phyloP scores from a whole-genome alignment of 345 rosid genomes.

The Euphorbia pulcherrima region DNA sequence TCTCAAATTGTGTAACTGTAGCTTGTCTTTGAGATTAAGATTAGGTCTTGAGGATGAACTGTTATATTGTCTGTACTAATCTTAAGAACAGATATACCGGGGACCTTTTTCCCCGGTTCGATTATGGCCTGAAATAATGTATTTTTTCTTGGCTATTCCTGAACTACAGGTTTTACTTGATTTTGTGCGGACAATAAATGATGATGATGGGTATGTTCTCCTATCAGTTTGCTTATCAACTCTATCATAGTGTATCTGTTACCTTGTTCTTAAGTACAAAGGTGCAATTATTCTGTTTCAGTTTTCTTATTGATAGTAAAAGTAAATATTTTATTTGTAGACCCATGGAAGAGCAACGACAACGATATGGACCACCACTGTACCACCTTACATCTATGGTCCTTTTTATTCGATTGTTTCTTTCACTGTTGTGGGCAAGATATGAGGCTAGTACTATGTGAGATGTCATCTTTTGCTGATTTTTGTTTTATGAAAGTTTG shows the following conservation, averaged over 20 bases:
- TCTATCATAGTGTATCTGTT: background rate
- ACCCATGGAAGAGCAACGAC: slow-evolving; percentile 99
- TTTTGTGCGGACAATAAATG: slow-evolving; percentile 87
- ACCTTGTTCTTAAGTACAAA: background rate
- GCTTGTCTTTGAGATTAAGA: slow-evolving; percentile 3
- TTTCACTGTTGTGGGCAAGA: slow-evolving; percentile 63
- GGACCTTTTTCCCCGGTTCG: background rate
- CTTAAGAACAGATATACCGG: background rate
- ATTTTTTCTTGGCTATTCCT: slow-evolving; percentile 1
- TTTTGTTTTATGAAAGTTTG: background rate
- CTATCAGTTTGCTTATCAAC: slow-evolving; percentile 1
- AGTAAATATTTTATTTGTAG: slow-evolving; percentile 36
- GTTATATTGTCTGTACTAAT: background rate
- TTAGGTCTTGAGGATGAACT: no score
- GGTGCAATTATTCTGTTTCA: slow-evolving; percentile 3
- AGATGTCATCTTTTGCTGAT: slow-evolving; percentile 31
- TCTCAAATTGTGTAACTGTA: background rate
- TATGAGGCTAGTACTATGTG: slow-evolving; percentile 62
- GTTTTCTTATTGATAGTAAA: slow-evolving; percentile 4
- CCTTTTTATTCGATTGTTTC: slow-evolving; percentile 52
- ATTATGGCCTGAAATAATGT: slow-evolving; percentile 6
- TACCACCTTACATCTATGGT: slow-evolving; percentile 75
- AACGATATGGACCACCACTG: slow-evolving; percentile 90
- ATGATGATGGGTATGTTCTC: slow-evolving; percentile 81
- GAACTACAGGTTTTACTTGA: slow-evolving; percentile 79